Percentiles rank a stretch among this genome's conserved stretches.
Conservation (phyloP, 176 grass and related monocot genomes). For the Saccharum spontaneum region DNA sequence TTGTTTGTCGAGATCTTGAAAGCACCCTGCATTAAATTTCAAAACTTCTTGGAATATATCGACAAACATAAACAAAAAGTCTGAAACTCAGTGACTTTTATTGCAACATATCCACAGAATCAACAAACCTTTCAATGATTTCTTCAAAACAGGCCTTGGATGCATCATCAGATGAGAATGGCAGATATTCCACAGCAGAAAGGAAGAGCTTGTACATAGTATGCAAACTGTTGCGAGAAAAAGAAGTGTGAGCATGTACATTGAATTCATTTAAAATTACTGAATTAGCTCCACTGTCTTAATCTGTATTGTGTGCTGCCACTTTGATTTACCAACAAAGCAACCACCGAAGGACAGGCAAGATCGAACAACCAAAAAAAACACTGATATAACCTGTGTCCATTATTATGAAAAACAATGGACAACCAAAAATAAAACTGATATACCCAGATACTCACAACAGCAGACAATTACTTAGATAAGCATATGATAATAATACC, state of each 20-base stretch:
- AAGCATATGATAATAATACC: slow-evolving; percentile 44
- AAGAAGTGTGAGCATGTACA: slow-evolving; percentile 16
- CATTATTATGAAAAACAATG: not conserved
- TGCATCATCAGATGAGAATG: slow-evolving; percentile 68
- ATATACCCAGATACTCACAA: not conserved
- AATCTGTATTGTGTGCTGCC: not conserved
- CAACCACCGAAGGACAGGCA: not conserved
- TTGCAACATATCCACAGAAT: slow-evolving; percentile 18
- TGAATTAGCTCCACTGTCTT: not conserved
- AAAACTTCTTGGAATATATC: slow-evolving; percentile 2
- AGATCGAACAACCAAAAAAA: not conserved
- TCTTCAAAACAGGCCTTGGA: slow-evolving; percentile 88
- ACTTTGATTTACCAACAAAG: not conserved
- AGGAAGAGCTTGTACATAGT: slow-evolving; percentile 93
- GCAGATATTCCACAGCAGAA: slow-evolving; percentile 87
- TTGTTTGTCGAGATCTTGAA: slow-evolving; percentile 79
- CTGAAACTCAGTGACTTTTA: not conserved
- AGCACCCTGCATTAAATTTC: slow-evolving; percentile 65
- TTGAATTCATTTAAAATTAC: not conserved
- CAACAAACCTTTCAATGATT: slow-evolving; percentile 86
- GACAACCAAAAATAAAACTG: not conserved
- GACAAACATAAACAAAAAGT: slow-evolving; percentile 10
- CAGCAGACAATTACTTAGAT: not conserved
- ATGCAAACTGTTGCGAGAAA: slow-evolving; percentile 54
- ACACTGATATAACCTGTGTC: not conserved